Evolutionary conservation across 768 basidiomycete species (phyloP).

Genomic region (Gymnopilus dilepis): DNA sequence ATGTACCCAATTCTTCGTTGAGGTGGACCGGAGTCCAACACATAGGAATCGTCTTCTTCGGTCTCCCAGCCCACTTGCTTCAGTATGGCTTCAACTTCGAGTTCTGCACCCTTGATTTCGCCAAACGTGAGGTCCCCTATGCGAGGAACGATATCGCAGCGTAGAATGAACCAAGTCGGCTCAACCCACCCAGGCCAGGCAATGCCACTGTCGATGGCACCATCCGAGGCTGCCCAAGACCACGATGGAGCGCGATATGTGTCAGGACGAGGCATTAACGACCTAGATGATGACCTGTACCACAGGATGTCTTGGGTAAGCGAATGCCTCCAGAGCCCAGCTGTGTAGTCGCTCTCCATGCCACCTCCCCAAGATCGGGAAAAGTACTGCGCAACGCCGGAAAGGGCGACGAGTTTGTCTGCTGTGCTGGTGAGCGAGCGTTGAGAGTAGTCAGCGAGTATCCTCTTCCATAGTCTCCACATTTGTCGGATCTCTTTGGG

Average conservation of each 20-base stretch:
- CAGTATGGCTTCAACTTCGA: not conserved
- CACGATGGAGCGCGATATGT: constrained; percentile 7
- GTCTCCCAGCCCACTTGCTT: not conserved
- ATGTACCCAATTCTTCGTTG: not conserved
- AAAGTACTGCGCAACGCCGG: constrained; percentile 9
- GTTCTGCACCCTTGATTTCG: not conserved
- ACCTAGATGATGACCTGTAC: not conserved
- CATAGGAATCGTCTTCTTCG: not conserved
- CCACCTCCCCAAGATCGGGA: not conserved
- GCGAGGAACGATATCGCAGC: not conserved
- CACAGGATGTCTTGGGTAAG: constrained; percentile 12
- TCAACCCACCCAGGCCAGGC: not conserved
- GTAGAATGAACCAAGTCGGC: not conserved
- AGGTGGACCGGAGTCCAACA: not conserved
- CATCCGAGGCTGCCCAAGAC: not conserved
- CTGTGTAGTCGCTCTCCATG: constrained; percentile 5
- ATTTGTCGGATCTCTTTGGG: not conserved
- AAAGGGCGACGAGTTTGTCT: constrained; percentile 15
- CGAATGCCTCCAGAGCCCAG: constrained; percentile 15
- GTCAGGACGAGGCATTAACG: not conserved
- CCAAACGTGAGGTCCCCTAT: not conserved
- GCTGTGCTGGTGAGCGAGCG: constrained; percentile 8
- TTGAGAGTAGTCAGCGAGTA: constrained; percentile 12
- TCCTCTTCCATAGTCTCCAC: constrained; percentile 11
- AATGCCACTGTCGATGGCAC: not conserved